Conservation (phyloP, 2,329 filamentous ascomycete genomes). For the Fusarium phyllophilum region DNA sequence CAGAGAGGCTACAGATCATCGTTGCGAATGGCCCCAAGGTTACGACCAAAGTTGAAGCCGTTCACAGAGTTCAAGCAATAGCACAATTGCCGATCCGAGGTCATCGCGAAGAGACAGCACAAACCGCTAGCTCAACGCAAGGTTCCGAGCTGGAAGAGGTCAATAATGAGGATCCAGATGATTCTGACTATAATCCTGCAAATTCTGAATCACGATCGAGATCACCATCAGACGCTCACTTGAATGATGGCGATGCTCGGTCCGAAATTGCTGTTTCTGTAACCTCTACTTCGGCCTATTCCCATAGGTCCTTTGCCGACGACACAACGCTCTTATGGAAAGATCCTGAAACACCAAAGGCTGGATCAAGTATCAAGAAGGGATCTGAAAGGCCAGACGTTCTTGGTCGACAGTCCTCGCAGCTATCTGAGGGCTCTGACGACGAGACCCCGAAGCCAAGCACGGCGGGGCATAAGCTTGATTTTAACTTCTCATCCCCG, state of each 20-base stretch:
- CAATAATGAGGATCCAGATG: background rate
- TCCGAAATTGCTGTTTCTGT: background rate
- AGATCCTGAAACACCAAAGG: background rate
- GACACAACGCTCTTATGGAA: background rate
- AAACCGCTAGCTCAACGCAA: background rate
- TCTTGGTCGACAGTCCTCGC: too few relatives aligned
- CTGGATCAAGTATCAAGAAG: too few relatives aligned
- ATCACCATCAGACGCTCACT: background rate
- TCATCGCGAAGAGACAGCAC: background rate
- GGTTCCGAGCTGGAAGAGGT: background rate
- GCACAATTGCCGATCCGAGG: background rate
- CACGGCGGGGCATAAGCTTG: accelerated
- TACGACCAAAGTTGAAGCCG: background rate
- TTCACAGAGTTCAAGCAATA: background rate
- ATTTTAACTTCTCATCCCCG: accelerated
- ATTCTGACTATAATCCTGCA: background rate
- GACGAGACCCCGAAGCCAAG: background rate
- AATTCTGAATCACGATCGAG: background rate
- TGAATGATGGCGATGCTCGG: background rate
- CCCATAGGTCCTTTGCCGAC: accelerated
- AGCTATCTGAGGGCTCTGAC: background rate
- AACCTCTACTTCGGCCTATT: background rate
- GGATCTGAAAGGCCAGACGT: accelerated
- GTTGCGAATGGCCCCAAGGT: background rate
- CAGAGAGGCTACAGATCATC: background rate